Evolutionary conservation across 1,284 basidiomycete species (phyloP).

Genomic region (Boletus sp.): DNA sequence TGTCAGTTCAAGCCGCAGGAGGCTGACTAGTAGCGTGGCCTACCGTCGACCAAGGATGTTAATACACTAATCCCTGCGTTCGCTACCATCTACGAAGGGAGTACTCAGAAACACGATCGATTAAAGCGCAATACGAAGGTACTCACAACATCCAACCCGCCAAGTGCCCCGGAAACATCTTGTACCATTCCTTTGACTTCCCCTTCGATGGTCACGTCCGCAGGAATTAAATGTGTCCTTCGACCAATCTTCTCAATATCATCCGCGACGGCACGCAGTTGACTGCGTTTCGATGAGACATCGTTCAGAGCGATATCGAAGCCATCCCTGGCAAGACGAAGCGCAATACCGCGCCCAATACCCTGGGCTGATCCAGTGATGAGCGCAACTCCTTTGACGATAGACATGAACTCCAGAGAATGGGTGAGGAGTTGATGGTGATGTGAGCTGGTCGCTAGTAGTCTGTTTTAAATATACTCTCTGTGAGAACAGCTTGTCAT

Average conservation of each 20-base stretch:
- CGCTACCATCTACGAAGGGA: constrained; percentile 9
- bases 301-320: constrained; percentile 12
- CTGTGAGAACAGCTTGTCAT: neutral
- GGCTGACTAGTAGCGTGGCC: neutral
- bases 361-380: constrained; percentile 11
- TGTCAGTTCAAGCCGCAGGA: neutral
- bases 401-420: neutral
- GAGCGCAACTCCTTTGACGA: constrained; percentile 1
- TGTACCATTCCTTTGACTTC: constrained; percentile 12
- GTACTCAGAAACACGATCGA: no score
- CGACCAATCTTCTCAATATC: constrained; percentile 9
- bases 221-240: neutral
- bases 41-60: neutral
- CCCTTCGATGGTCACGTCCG: constrained; percentile 5
- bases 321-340: constrained; percentile 10
- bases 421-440: neutral
- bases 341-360: constrained; percentile 1
- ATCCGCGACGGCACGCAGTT: constrained; percentile 1
- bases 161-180: neutral
- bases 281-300: neutral
- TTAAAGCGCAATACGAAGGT: no score
- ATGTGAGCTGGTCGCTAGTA: neutral
- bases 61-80: constrained; percentile 1
- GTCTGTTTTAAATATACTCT: neutral
- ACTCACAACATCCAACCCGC: constrained; percentile 12